Base-by-base conservation (phyloP, 2,329 filamentous ascomycete genomes). In the Ophiocordyceps australis region DNA sequence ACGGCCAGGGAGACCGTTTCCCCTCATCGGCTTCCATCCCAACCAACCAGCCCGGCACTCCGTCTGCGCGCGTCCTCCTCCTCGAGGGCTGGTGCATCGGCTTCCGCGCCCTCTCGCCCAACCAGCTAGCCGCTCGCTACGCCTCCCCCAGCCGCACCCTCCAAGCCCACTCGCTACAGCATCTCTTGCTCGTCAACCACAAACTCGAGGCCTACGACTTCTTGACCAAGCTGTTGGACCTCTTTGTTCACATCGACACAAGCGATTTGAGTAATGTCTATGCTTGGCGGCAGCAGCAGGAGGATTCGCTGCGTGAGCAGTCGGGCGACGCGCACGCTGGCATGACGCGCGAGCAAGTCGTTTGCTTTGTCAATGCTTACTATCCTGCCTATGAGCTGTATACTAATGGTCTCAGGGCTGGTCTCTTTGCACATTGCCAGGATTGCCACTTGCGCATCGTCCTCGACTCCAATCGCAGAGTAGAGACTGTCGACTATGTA, bases 11-110 rank as follows among this genome's bases (percentile, higher is more conserved):
- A 14, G 82, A 92, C 50, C 73, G 83, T 25, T 56, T 66, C 1
- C 66, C 74, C 0, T 50, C 64, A 29, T 52, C 50, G 9, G 42
- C 60, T 24, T 91, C 82, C 79, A 52, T 59, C 15, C 41, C 42
- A 10, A 59, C 75, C 31, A 69, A 70, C 35, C 50, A 45, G 23
- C 50, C 48, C 0, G 61, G 60, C 7, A 56, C 65, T 27, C 46
- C 42, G 3, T 55, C 48, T n/a, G 50, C 65, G 14, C 49, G 65
- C 14, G 68, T 86, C 6, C 62, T 93, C 14, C 67, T 93, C 26
- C 73, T 93, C 34, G 83, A 94, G 48, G 83, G 85, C 12, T 93
- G 83, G 85, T 89, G 77, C 46, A 71, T 92, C 9, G 85, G 82
- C 3, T 93, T 93, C 52, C 69, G 73, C 5, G 49, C 75, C 1